Evolutionary conservation across 768 basidiomycete genomes (phyloP).

Genomic region (Tephrocybe rancida): DNA sequence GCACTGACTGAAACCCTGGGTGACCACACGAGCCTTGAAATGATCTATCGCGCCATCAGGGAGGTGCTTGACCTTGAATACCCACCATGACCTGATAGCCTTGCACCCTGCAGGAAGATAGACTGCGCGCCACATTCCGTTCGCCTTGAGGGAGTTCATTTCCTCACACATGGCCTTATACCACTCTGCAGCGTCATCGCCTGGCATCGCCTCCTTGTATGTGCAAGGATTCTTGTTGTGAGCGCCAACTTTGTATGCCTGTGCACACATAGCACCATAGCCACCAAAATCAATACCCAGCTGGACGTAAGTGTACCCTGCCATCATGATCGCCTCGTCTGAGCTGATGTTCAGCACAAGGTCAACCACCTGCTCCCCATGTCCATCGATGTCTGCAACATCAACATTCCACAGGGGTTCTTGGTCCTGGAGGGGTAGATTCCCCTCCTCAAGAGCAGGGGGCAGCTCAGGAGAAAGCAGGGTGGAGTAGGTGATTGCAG

Average conservation of each 20-base stretch:
- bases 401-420: no score
- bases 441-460: no score
- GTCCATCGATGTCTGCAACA: background rate
- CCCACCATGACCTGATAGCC: conserved; percentile 38
- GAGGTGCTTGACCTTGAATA: no score
- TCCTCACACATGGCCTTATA: conserved; percentile 28
- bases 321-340: background rate
- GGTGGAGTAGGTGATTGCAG: no score
- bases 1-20: conserved; percentile 38
- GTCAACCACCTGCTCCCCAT: conserved; percentile 5
- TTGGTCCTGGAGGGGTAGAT: no score
- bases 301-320: background rate
- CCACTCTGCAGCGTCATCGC: conserved; percentile 24
- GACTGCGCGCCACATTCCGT: conserved; percentile 36
- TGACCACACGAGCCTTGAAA: conserved; percentile 44
- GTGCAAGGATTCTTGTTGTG: background rate
- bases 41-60: conserved; percentile 36
- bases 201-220: conserved; percentile 21
- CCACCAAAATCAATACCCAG: background rate
- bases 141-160: conserved; percentile 22
- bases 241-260: conserved; percentile 1
- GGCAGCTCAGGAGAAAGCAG: no score
- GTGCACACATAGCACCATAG: background rate
- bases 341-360: background rate
- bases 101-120: conserved; percentile 31